Base-by-base conservation (phyloP, 78 protist genomes). In the Cavenderia fasciculata region DNA sequence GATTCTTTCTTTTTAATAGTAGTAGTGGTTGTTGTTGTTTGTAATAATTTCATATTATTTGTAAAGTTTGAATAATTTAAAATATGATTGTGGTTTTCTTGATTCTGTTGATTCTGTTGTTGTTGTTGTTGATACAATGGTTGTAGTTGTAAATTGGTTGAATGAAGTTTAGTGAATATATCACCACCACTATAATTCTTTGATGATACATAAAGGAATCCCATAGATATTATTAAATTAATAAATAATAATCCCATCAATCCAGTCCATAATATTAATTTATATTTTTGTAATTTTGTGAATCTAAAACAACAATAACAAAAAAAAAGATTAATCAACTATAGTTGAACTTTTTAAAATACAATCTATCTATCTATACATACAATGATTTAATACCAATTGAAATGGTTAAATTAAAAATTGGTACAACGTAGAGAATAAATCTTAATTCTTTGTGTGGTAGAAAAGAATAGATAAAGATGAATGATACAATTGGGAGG, bases 391-490 rank as follows among this genome's bases (percentile, higher is more conserved):
- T 43, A 44, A 59, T 1, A 5, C 33, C 40, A 11, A 4, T n/a
- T 38, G 40, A 36, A 0, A 29, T 29, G 4, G 57, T 44, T n/a
- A 18, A 62, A 27, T 21, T 0, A 25, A 96, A 18, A 25, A 91
- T 43, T 38, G 99, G 99, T 1, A 96, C 11, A 7, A 57, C 95
- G 54, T 94, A 95, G 40, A 97, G 62, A 31, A 97, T 68, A 59
- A 97, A 97, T 16, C 99, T 66, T 25, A 97, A 86, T 66, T 97
- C 99, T 77, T 96, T 96, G 77, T 97, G 98, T 10, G 97, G 97
- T 49, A 95, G 77, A 29, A 94, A 77, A 6, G 96, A 90, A 78
- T 97, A 97, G 34, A 94, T 33, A 3, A 23, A 47, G 2, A 97
- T 62, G 36, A 85, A 97, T 36, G 27, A 10, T 12, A 95, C 10